Percentiles rank a stretch among this genome's conserved stretches.
Conservation (phyloP, 345 rosid species). For the Kernera saxatilis region DNA sequence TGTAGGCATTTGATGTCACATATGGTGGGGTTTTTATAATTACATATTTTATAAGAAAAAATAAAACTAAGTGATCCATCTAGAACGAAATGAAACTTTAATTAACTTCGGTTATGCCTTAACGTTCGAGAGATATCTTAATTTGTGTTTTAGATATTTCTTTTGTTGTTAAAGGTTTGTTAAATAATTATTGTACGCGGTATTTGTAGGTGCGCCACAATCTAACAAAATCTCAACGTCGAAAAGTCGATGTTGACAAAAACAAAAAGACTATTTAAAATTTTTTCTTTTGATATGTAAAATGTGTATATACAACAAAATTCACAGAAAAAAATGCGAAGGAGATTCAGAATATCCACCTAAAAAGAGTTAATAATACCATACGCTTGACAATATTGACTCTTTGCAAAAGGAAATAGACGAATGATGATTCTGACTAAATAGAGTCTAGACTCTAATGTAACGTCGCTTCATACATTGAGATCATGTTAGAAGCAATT, state of each 20-base stretch:
- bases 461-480: slow-evolving; percentile 3
- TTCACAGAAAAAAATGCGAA: not conserved
- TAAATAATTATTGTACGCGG: too few relatives aligned
- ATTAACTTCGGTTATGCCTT: not conserved
- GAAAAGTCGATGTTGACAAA: slow-evolving; percentile 1
- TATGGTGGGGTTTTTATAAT: not conserved
- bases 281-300: not conserved
- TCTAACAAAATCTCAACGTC: not conserved
- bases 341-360: slow-evolving; percentile 5
- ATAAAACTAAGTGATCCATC: not conserved
- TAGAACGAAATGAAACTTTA: not conserved
- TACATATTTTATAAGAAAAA: not conserved
- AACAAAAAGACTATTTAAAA: not conserved
- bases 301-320: not conserved
- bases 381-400: slow-evolving; percentile 26
- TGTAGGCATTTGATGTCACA: not conserved
- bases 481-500: not conserved
- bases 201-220: not conserved
- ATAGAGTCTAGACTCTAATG: not conserved
- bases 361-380: slow-evolving; percentile 8
- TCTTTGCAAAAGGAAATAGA: slow-evolving; percentile 6
- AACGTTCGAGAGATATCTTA: not conserved
- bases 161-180: too few relatives aligned
- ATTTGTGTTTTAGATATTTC: not conserved
- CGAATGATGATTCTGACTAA: slow-evolving; percentile 14